A percentile compares a stretch with the other conserved stretches of the same genome.
Conservation (phyloP, 2,329 filamentous ascomycete genomes). For the Xylariaceae sp. region DNA sequence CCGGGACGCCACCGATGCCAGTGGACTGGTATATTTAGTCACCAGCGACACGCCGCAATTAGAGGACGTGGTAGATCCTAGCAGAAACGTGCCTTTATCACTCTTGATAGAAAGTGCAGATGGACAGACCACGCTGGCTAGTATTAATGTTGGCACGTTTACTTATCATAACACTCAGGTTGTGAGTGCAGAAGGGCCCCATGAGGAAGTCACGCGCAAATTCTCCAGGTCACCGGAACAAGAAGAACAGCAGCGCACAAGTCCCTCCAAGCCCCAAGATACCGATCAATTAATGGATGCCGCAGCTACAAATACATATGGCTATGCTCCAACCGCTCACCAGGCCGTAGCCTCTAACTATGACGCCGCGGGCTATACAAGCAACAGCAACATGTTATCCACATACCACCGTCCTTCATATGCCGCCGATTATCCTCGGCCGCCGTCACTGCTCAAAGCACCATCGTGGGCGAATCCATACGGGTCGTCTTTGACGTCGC, state of each 20-base stretch:
- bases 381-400: slow-evolving; percentile 50
- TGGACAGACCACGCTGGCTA: slow-evolving; percentile 53
- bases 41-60: slow-evolving; percentile 67
- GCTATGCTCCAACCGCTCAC: slow-evolving; percentile 54
- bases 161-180: slow-evolving; percentile 40
- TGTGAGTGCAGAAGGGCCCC: slow-evolving; percentile 34
- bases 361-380: slow-evolving; percentile 30
- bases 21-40: slow-evolving; percentile 65
- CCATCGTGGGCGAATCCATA: slow-evolving; percentile 45
- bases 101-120: slow-evolving; percentile 51
- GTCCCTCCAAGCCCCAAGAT: slow-evolving; percentile 36
- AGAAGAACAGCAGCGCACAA: slow-evolving; percentile 39
- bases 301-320: slow-evolving; percentile 53
- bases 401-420: slow-evolving; percentile 54
- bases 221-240: slow-evolving; percentile 43
- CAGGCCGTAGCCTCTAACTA: slow-evolving; percentile 42
- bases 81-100: slow-evolving; percentile 53
- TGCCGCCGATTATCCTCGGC: slow-evolving; percentile 46
- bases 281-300: slow-evolving; percentile 27
- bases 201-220: slow-evolving; percentile 42
- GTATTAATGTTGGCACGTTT: slow-evolving; percentile 46
- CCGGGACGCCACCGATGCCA: slow-evolving; percentile 55
- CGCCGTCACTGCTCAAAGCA: slow-evolving; percentile 35
- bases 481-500: slow-evolving; percentile 39
- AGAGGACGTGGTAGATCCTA: slow-evolving; percentile 48